phyloP scores from a whole-genome alignment of 1,139 yeast genomes.

The Sugiyamaella japonica region DNA sequence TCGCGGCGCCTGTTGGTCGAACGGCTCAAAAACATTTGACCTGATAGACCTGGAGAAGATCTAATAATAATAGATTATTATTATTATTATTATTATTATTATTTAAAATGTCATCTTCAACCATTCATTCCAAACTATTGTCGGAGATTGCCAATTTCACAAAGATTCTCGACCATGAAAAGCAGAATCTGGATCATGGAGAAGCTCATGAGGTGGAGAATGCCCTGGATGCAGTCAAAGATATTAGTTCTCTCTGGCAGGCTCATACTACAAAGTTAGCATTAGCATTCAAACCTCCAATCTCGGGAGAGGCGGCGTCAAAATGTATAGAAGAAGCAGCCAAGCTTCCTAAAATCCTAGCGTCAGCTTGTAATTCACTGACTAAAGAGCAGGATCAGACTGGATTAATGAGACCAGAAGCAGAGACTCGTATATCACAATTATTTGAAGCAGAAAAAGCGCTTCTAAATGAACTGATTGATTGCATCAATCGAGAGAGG shows the following conservation, averaged over 20 bases:
- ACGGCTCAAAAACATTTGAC: slow-evolving; percentile 4
- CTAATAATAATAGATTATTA: background rate
- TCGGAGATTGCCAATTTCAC: background rate
- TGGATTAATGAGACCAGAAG: slow-evolving; percentile 12
- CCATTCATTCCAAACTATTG: slow-evolving; percentile 3
- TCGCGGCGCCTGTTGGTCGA: background rate
- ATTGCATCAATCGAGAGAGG: slow-evolving; percentile 17
- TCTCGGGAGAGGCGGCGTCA: slow-evolving; percentile 52
- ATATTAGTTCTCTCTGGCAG: slow-evolving; percentile 58
- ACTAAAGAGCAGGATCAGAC: slow-evolving; percentile 8
- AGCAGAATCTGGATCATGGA: background rate
- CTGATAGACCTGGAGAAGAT: background rate
- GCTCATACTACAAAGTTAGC: slow-evolving; percentile 83
- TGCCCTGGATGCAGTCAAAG: slow-evolving; percentile 53
- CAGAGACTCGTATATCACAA: background rate
- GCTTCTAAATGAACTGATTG: slow-evolving; percentile 18
- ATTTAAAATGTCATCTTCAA: slow-evolving; percentile 1
- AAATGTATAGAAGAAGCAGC: slow-evolving; percentile 51
- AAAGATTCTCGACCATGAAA: slow-evolving; percentile 6
- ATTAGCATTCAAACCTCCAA: slow-evolving; percentile 67
- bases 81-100: background rate
- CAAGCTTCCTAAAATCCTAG: slow-evolving; percentile 11
- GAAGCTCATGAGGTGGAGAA: slow-evolving; percentile 21
- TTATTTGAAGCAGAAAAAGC: slow-evolving; percentile 10
- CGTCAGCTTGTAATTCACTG: slow-evolving; percentile 9